Evolutionary conservation across 257 asterid genomes (phyloP), one percentile per base, ranked within the genome.

Genomic region (Penstemon barbatus): DNA sequence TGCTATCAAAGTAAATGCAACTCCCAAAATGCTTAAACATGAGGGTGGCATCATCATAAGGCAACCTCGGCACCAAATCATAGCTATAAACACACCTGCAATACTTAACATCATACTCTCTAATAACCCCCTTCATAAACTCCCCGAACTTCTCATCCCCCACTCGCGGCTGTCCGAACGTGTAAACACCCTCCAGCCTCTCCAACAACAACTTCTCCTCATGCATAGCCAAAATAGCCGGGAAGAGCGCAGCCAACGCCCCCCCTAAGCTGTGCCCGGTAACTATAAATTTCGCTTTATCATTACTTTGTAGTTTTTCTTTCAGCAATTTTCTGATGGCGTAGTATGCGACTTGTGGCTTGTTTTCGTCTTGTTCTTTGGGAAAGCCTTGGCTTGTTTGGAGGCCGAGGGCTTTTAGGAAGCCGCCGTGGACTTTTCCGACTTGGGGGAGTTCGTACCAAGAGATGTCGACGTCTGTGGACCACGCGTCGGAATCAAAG

Each of bases 241-340:
- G 83, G 15, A 85, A 82, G 3, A 85, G 7, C 3, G 53, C 78
- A 0, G 90, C 87, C 66, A 85, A 44, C 0, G 88, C 84, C 38
- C 88, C 90, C 7, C 90, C 90, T 37, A 85, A 49, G 75, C 85
- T 85, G 70, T 85, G 88, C 46, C 90, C 90, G 18, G 90, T 85
- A 13, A 85, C 33, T 2, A 82, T 57, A 42, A 76, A 76, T 59
- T 74, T 82, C 3, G 82, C 78, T 0, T 72, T 76, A 0, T 74
- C 72, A 3, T 74, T 74, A 1, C 70, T 19, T 33, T 56, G 56
- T 1, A 85, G 44, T 0, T 51, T 68, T 2, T 70, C 58, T 5
- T 71, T 76, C 8, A 85, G 78, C n/a, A 19, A 43, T 5, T 50
- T 70, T 10, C 86, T 46, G 42, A 82, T 61, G 63, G 76, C 82